Evolutionary conservation across 2,329 filamentous ascomycete species (phyloP).

Genomic region (Chaetomiaceae sp.): DNA sequence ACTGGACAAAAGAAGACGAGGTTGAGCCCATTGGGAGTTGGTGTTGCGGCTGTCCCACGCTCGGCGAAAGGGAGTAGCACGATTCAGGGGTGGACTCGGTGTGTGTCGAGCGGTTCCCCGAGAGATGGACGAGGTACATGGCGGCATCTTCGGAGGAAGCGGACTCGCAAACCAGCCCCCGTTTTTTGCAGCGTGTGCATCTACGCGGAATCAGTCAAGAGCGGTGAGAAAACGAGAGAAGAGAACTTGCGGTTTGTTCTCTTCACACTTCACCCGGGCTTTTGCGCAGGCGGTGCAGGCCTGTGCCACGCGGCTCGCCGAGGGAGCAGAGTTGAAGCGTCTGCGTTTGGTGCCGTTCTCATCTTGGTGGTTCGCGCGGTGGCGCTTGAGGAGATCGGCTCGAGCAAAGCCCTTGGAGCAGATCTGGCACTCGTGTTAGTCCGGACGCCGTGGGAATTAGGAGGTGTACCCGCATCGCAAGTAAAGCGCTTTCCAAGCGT

Average conservation of each 20-base stretch:
- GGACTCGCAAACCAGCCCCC: constrained; percentile 44
- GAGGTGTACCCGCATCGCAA: constrained; percentile 32
- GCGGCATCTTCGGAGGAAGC: constrained; percentile 37
- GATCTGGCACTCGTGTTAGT: constrained; percentile 34
- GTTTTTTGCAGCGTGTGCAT: constrained; percentile 47
- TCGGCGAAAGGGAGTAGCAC: constrained; percentile 11
- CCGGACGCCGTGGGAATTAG: too few species aligned
- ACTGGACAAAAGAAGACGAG: neutral
- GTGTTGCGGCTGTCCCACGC: constrained; percentile 6
- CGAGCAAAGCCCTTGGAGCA: constrained; percentile 52
- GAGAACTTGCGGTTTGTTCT: constrained; percentile 41
- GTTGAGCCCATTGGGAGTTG: neutral
- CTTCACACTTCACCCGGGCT: constrained; percentile 53
- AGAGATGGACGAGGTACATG: constrained; percentile 42
- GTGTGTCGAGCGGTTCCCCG: constrained; percentile 34
- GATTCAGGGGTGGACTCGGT: constrained; percentile 17
- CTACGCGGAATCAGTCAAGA: constrained; percentile 15
- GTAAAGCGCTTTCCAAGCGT: constrained; percentile 47
- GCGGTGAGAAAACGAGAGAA: neutral
- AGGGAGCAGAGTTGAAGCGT: constrained; percentile 42
- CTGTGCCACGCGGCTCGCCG: constrained; percentile 47
- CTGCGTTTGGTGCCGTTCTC: constrained; percentile 45
- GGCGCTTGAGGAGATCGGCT: constrained; percentile 50
- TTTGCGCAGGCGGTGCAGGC: constrained; percentile 49
- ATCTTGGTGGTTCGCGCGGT: constrained; percentile 49